These are phyloP conservation scores for Panaeolus papilionaceus DNA, from an alignment of 768 basidiomycete genomes.

Conservation along the genomic window DNA sequence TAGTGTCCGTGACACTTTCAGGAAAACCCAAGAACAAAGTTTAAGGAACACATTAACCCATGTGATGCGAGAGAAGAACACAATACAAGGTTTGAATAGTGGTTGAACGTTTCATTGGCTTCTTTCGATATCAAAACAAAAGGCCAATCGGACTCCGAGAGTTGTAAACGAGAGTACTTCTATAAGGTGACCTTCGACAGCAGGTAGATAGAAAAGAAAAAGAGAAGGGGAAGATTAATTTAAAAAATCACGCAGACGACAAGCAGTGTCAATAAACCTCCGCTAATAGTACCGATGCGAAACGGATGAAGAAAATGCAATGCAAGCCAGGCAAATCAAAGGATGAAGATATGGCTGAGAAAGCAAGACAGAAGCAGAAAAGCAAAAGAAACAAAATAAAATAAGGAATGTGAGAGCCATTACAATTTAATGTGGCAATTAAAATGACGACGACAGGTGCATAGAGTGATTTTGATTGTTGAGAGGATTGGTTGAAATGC, in stretches of 20 bases:
- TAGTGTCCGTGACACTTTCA: neutral
- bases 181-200: conserved; percentile 11
- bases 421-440: conserved; percentile 27
- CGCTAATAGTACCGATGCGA: conserved; percentile 1
- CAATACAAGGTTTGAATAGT: neutral
- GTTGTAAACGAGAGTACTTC: conserved; percentile 12
- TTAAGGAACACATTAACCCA: neutral
- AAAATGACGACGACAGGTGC: conserved; percentile 25
- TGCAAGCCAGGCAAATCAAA: conserved; percentile 3
- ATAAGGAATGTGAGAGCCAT: conserved; percentile 35
- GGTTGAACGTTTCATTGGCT: conserved; percentile 10
- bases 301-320: neutral
- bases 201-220: conserved; percentile 24
- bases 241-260: conserved; percentile 1
- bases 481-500: conserved; percentile 18
- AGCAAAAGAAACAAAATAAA: conserved; percentile 20
- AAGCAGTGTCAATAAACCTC: conserved; percentile 9
- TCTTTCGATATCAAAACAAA: conserved; percentile 12
- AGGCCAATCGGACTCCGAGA: neutral
- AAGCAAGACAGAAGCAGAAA: conserved; percentile 17
- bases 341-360: conserved; percentile 15
- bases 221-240: conserved; percentile 18
- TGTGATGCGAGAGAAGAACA: neutral
- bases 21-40: neutral
- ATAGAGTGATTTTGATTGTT: conserved; percentile 19